These are phyloP conservation scores for Leccinellum albellum DNA, from an alignment of 768 basidiomycete species.

Conservation along the genomic window DNA sequence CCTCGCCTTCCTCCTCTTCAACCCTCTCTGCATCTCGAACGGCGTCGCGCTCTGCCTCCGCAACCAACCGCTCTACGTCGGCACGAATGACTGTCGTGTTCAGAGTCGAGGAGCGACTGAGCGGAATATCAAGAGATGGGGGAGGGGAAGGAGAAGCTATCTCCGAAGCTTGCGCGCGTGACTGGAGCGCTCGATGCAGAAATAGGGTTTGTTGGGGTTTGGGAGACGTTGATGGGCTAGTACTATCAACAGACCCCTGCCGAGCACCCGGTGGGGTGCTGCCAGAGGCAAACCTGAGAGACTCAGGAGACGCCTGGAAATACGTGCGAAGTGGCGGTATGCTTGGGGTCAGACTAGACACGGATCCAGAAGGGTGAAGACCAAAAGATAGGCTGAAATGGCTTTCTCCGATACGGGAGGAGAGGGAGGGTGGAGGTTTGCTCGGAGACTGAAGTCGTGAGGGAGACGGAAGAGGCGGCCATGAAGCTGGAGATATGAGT, in stretches of 20 bases:
- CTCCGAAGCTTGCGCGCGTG: constrained; percentile 18
- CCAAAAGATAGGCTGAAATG: neutral
- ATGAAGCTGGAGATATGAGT: constrained; percentile 14
- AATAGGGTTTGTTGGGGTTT: constrained; percentile 9
- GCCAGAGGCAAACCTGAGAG: neutral
- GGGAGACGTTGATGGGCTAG: neutral
- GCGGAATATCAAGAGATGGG: constrained; percentile 1
- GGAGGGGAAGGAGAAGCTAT: neutral
- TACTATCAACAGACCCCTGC: neutral
- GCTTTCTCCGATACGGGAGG: constrained; percentile 1
- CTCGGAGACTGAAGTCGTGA: constrained; percentile 1
- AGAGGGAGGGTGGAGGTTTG: constrained; percentile 1
- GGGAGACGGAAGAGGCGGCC: constrained; percentile 3
- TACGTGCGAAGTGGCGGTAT: constrained; percentile 5
- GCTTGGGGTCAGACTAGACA: neutral
- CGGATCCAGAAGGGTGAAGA: neutral
- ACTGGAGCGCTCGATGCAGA: constrained; percentile 19
- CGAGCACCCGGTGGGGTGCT: neutral
- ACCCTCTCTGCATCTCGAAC: constrained; percentile 11
- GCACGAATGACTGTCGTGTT: neutral
- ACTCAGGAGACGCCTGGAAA: neutral
- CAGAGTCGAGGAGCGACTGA: constrained; percentile 6
- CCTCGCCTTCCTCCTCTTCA: neutral
- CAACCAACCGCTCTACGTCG: constrained; percentile 14
- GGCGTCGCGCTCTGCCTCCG: constrained; percentile 13